A percentile compares a stretch with the other conserved stretches of the same genome.
Evolutionary conservation across 225 moss, liverwort and hornwort species (phyloP).

Genomic region (Climacium dendroides): DNA sequence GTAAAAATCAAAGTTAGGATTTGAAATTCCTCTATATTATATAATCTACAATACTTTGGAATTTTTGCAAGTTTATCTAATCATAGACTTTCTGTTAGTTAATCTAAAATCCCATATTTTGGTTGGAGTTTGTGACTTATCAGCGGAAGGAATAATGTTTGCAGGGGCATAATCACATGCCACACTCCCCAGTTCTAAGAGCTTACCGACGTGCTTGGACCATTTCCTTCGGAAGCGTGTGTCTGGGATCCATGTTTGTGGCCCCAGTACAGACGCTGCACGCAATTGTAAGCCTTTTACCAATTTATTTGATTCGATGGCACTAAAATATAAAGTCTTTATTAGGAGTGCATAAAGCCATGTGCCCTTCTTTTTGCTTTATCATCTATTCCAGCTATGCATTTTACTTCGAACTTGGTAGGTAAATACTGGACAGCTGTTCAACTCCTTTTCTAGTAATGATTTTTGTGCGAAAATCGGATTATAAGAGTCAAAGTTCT

Average conservation of each 20-base stretch:
- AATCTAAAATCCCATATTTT: background rate
- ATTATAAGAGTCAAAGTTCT: background rate
- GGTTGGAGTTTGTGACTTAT: background rate
- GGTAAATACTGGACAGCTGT: background rate
- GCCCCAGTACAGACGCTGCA: conserved; percentile 56
- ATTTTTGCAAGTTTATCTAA: background rate
- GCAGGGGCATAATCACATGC: conserved; percentile 49
- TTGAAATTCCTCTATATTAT: background rate
- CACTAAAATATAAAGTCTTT: too few relatives aligned
- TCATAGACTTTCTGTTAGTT: background rate
- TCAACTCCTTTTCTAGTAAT: background rate
- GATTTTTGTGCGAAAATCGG: background rate
- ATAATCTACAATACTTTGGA: background rate
- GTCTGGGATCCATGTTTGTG: conserved; percentile 76
- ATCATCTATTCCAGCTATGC: background rate
- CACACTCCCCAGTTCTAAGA: conserved; percentile 16
- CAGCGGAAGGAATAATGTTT: background rate
- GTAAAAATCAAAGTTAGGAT: background rate
- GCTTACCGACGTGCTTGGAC: conserved; percentile 74
- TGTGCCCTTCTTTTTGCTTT: background rate
- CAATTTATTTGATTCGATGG: background rate
- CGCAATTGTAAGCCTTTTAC: conserved; percentile 32
- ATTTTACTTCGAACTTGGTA: background rate
- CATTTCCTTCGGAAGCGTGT: conserved; percentile 68
- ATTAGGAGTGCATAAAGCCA: background rate